These are phyloP conservation scores for Dactylellina cionopaga DNA, from an alignment of 2,329 filamentous ascomycete genomes.

Conservation along the genomic window DNA sequence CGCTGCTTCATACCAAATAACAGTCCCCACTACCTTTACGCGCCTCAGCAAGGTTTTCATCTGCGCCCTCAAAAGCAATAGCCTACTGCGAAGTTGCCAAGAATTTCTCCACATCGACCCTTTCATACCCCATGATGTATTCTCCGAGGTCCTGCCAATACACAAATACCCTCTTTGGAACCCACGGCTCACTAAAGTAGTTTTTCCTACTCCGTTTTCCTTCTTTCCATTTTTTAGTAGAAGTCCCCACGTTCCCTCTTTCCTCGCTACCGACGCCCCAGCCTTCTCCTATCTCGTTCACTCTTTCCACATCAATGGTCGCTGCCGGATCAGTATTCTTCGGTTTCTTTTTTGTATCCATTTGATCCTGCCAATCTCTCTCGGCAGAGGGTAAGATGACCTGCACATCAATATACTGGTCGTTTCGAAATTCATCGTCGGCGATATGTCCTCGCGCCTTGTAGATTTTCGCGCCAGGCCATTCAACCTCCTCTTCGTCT, in stretches of 20 bases:
- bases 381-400: slow-evolving; percentile 34
- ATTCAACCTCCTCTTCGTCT: slow-evolving; percentile 35
- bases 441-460: slow-evolving; percentile 17
- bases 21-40: too few relatives aligned
- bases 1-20: too few relatives aligned
- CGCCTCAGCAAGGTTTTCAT: too few relatives aligned
- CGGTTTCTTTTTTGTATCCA: background rate
- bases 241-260: background rate
- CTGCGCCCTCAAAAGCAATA: too few relatives aligned
- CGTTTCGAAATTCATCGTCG: slow-evolving; percentile 13
- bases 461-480: slow-evolving; percentile 46
- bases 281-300: slow-evolving; percentile 17
- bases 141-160: slow-evolving; percentile 14
- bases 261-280: slow-evolving; percentile 34
- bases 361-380: slow-evolving; percentile 23
- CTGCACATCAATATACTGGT: slow-evolving; percentile 23
- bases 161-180: slow-evolving; percentile 24
- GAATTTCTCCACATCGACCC: slow-evolving; percentile 43
- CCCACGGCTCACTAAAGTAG: slow-evolving; percentile 29
- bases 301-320: background rate
- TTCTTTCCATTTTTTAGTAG: background rate
- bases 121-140: slow-evolving; percentile 13
- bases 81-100: slow-evolving; percentile 10
- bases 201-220: background rate
- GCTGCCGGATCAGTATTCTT: background rate